phyloP scores from a whole-genome alignment of 2,329 filamentous ascomycete genomes.

The Blumeria graminis region DNA sequence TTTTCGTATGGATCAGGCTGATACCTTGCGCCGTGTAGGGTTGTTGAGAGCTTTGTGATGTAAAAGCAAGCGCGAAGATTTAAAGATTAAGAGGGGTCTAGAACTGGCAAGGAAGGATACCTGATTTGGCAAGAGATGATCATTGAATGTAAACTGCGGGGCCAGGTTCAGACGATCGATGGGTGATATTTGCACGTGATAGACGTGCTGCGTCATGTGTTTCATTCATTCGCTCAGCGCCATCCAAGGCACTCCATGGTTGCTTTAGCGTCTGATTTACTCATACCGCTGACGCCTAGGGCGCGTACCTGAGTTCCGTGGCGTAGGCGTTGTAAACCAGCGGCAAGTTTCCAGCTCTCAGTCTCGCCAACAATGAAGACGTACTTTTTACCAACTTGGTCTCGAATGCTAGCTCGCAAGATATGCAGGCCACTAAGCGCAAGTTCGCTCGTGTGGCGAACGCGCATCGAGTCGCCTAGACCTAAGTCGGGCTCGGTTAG shows the following conservation, averaged over 20 bases:
- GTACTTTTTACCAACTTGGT: constrained; percentile 41
- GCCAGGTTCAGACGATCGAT: no score
- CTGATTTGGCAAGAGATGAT: no score
- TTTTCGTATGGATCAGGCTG: no score
- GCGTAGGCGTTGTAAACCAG: constrained; percentile 34
- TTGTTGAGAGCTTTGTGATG: no score
- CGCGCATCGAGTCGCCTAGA: constrained; percentile 9
- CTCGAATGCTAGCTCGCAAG: constrained; percentile 36
- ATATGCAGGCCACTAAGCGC: constrained; percentile 33
- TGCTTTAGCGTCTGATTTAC: constrained; percentile 26
- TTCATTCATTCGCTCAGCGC: constrained; percentile 1
- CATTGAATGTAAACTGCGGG: no score
- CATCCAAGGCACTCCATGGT: constrained; percentile 34
- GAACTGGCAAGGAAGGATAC: no score
- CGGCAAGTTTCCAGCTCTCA: constrained; percentile 43
- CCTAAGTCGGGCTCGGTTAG: neutral
- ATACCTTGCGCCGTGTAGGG: no score
- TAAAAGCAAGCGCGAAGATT: constrained; percentile 6
- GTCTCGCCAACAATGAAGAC: constrained; percentile 39
- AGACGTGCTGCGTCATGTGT: no score
- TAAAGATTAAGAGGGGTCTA: no score
- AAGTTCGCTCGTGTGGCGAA: constrained; percentile 26
- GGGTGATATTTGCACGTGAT: no score
- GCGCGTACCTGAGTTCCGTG: constrained; percentile 34
- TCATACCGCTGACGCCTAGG: constrained; percentile 32